phyloP scores from a whole-genome alignment of 768 basidiomycete species.

The Nevesoporus exiguus region DNA sequence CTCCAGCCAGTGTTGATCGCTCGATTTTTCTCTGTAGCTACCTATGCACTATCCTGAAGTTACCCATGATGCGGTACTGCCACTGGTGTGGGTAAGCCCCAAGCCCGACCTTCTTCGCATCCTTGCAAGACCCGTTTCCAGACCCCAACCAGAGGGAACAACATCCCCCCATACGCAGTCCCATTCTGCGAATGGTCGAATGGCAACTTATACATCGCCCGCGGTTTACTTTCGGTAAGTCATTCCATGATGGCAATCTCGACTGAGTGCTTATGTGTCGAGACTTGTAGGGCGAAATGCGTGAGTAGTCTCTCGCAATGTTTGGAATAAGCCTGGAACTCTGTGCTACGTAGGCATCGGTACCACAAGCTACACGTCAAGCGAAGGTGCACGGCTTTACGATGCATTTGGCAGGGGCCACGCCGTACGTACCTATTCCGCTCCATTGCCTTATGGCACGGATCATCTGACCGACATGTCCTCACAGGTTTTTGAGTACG shows the following conservation, averaged over 20 bases:
- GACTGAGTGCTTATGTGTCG: slow-evolving; percentile 1
- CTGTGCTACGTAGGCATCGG: slow-evolving; percentile 14
- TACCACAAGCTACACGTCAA: slow-evolving; percentile 8
- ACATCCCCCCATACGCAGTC: slow-evolving; percentile 20
- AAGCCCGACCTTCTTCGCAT: background rate
- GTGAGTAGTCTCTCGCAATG: slow-evolving; percentile 5
- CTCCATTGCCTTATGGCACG: background rate
- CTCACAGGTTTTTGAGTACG: slow-evolving; percentile 19
- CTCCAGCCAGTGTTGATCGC: background rate
- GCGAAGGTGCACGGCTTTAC: slow-evolving; percentile 14
- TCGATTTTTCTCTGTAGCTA: background rate
- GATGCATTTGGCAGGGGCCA: slow-evolving; percentile 9
- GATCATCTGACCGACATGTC: background rate
- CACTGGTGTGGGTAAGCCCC: background rate
- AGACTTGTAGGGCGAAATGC: slow-evolving; percentile 14
- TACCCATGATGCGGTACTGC: background rate
- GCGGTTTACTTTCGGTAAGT: slow-evolving; percentile 14
- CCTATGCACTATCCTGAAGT: background rate
- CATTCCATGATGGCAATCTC: background rate
- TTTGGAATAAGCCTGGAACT: background rate
- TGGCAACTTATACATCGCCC: slow-evolving; percentile 20
- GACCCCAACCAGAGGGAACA: slow-evolving; percentile 15
- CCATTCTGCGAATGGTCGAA: slow-evolving; percentile 3
- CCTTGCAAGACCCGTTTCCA: background rate
- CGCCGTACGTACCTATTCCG: slow-evolving; percentile 3